Percentiles rank a stretch among this genome's conserved stretches.
Conservation (phyloP, 2,329 filamentous ascomycete genomes). For the Alternaria conjuncta region DNA sequence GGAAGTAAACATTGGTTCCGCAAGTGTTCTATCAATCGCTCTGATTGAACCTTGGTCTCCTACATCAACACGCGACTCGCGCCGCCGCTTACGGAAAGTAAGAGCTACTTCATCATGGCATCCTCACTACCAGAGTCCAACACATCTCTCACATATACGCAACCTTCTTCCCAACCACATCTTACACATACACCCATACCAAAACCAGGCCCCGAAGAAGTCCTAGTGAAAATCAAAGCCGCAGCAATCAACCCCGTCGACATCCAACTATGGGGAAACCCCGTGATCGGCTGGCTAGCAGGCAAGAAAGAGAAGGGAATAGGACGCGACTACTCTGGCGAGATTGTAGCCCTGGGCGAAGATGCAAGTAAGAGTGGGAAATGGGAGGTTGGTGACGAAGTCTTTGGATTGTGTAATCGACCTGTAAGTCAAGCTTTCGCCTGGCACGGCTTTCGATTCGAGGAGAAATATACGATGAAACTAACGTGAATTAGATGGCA, state of each 20-base stretch:
- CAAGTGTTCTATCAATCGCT: neutral
- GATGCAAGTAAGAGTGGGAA: constrained; percentile 15
- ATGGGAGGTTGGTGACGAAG: constrained; percentile 32
- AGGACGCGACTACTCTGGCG: constrained; percentile 56
- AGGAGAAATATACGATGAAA: neutral
- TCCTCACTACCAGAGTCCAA: constrained; percentile 27
- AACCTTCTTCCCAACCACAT: constrained; percentile 30
- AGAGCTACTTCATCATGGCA: neutral
- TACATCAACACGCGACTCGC: neutral
- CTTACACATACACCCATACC: constrained; percentile 26
- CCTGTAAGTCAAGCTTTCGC: constrained; percentile 6
- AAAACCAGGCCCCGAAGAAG: constrained; percentile 17
- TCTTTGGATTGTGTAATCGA: constrained; percentile 33
- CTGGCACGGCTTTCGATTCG: neutral
- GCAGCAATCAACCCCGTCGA: constrained; percentile 57
- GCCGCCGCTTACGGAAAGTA: neutral
- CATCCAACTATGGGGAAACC: constrained; percentile 44
- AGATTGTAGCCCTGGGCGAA: constrained; percentile 43
- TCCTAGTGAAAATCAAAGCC: constrained; percentile 53
- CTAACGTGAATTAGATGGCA: constrained; percentile 14
- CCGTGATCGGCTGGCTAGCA: constrained; percentile 36
- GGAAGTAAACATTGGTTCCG: neutral
- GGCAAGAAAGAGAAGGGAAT: constrained; percentile 45
- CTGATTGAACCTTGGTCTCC: neutral
- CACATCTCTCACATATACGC: constrained; percentile 36